Evolutionary conservation across 23 red algal genomes (phyloP).

Genomic region (Gracilaria vermiculophylla): DNA sequence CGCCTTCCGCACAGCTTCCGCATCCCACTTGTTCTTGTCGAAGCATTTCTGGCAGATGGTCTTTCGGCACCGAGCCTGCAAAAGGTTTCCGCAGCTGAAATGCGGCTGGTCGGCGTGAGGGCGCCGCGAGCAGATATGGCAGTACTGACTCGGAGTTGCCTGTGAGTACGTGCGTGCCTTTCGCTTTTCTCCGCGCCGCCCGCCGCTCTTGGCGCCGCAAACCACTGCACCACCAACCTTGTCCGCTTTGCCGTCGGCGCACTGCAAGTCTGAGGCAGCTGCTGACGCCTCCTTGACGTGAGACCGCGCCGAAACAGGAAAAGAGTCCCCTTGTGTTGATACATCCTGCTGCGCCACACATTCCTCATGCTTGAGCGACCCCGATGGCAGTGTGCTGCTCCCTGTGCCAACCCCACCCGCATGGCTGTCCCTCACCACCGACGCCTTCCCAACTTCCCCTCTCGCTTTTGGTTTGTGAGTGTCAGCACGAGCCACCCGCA

Average conservation of each 20-base stretch:
- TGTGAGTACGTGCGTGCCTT: constrained; percentile 50
- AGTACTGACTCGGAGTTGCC: constrained; percentile 53
- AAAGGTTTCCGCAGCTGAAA: constrained; percentile 65
- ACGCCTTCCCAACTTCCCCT: not conserved
- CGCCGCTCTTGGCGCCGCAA: not conserved
- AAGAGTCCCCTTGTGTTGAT: not conserved
- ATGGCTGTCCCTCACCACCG: not conserved
- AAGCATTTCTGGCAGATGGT: constrained; percentile 74
- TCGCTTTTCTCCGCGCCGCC: not conserved
- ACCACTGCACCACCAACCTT: not conserved
- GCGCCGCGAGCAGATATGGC: constrained; percentile 64
- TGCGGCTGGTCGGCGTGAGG: constrained; percentile 25
- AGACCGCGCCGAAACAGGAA: not conserved
- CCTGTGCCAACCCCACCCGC: not conserved
- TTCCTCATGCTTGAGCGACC: not conserved
- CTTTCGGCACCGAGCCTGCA: constrained; percentile 53
- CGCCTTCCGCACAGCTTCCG: constrained; percentile 20
- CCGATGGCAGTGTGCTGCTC: not conserved
- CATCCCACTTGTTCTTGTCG: constrained; percentile 15
- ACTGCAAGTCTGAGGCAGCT: not conserved
- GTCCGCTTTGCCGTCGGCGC: not conserved
- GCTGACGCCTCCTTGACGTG: not conserved
- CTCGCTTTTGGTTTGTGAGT: not conserved
- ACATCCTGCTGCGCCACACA: not conserved
- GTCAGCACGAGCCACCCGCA: not conserved